Evolutionary conservation across 805 yeast species (phyloP), one percentile per base, ranked within the genome.

Genomic region (Vanderwaltozyma polyspora): DNA sequence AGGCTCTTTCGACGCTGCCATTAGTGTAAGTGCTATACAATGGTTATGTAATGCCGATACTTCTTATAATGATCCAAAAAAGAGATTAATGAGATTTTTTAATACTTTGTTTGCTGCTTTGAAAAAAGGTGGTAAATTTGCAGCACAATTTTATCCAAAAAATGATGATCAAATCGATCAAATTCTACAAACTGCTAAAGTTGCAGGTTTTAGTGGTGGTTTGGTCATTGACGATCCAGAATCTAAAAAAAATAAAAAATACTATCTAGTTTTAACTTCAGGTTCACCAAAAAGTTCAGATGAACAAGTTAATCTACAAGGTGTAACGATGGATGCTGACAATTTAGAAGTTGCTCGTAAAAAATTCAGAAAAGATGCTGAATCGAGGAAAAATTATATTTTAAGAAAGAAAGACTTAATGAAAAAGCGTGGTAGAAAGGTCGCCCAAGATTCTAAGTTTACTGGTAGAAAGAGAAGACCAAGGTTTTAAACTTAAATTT

Each of bases 41-140:
- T 91, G 98, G 98, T 71, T 91, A 28, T 87, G 96, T 64, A 91
- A 91, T 56, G 97, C 97, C 2, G 98, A 91, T 57, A 70, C 84
- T 5, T 60, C 84, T 3, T 66, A 68, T 26, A 78, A 76, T 35
- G 94, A 87, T 51, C 98, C 98, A 16, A 79, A 79, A 52, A 71
- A 70, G 49, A 74, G 98, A 57, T 60, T 85, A 35, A 64, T 78
- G 60, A 64, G 81, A 31, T 91, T 91, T 51, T 91, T 91, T 68
- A 81, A 82, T 57, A 78, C 95, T 0, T 64, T 91, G 34, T 91
- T 83, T 59, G 85, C 95, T 0, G 66, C 85, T 24, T 66, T 91
- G 58, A 79, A 74, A 52, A 73, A 94, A 54, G 98, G 98, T 32
- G 98, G 98, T 6, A 91, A 91, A 60, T 94, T 89, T 45, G 95